Evolutionary conservation across 2,329 filamentous ascomycete species (phyloP), one percentile per base, ranked within the genome.

Genomic region (Lizonia empirigonia): DNA sequence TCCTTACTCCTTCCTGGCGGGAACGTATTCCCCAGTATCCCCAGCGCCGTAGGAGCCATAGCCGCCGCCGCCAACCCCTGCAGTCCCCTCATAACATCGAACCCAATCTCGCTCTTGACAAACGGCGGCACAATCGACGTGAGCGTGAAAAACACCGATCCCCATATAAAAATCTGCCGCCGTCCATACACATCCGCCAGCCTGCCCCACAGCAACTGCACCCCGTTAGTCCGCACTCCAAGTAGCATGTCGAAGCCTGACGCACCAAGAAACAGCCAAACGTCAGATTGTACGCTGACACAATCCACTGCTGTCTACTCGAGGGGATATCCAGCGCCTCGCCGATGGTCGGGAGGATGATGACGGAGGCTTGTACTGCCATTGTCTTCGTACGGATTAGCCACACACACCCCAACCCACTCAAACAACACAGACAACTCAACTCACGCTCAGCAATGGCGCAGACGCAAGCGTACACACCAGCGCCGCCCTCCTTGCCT

Each of bases 21-120:
- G 46, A 89, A 89, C 0, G 84, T 88, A 1, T 82, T 82, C 0
- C 85, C 86, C 2, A 90, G 69, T 30, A 89, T 89, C 0, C 87
- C 87, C 63, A 90, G 83, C 0, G 86, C 87, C 0, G 86, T 88
- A 0, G 87, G 86, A 0, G 89, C 84, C 63, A 87, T 89, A 13
- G 85, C 85, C 1, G 87, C 86, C 20, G 84, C 84, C 2, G 85
- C 86, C 9, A 90, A 68, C 1, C 87, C 87, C 56, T 89, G 85
- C 7, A 90, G 73, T 0, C 81, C 87, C 3, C 87, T 78, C 59
- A 89, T 83, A 1, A 89, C 50, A 64, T 88, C 80, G 65, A 90
- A 88, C 5, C 80, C 82, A 52, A 89, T 85, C 68, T 90, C 87
- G 53, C 84, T 84, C 0, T 80, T 80, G 12, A 87, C 69, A 60